A percentile compares a stretch with the other conserved stretches of the same genome.
phyloP scores from a whole-genome alignment of 441 rosid species.

The Biscutella laevigata region DNA sequence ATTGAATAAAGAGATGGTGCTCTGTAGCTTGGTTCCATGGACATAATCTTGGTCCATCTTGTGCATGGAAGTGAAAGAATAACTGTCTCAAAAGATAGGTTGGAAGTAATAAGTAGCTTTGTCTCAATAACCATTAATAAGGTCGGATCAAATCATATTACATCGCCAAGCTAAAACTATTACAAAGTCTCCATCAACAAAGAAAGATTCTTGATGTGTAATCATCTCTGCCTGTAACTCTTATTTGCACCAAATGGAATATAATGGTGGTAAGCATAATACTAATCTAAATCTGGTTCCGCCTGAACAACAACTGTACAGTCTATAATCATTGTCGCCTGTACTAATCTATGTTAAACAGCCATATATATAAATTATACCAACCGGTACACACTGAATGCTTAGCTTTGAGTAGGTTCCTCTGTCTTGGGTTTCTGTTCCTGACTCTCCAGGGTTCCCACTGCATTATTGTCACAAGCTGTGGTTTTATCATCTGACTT shows the following conservation, averaged over 20 bases:
- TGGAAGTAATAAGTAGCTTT: conserved; percentile 3
- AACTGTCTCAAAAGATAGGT: neutral
- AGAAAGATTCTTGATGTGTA: conserved; percentile 16
- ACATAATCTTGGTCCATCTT: conserved; percentile 57
- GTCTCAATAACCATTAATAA: conserved; percentile 22
- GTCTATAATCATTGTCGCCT: conserved; percentile 24
- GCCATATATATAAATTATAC: conserved; percentile 13
- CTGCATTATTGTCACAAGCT: conserved; percentile 16
- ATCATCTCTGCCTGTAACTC: conserved; percentile 16
- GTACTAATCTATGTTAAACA: conserved; percentile 27
- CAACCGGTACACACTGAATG: neutral
- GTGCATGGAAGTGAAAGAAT: conserved; percentile 61
- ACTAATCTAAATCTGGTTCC: conserved; percentile 21
- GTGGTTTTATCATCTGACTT: conserved; percentile 23
- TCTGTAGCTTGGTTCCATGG: conserved; percentile 73
- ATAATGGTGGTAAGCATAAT: conserved; percentile 19
- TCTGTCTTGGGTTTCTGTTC: conserved; percentile 44
- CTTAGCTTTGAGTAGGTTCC: conserved; percentile 41
- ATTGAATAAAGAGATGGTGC: conserved; percentile 60
- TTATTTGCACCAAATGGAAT: conserved; percentile 22
- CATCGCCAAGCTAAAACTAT: conserved; percentile 25
- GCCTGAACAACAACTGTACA: conserved; percentile 31
- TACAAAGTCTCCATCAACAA: conserved; percentile 18
- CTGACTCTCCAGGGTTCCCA: conserved; percentile 26
- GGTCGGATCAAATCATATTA: conserved; percentile 24